A percentile compares a stretch with the other conserved stretches of the same genome.
These are phyloP conservation scores for Hygrophorus russula DNA, from an alignment of 768 basidiomycete genomes.

Conservation along the genomic window DNA sequence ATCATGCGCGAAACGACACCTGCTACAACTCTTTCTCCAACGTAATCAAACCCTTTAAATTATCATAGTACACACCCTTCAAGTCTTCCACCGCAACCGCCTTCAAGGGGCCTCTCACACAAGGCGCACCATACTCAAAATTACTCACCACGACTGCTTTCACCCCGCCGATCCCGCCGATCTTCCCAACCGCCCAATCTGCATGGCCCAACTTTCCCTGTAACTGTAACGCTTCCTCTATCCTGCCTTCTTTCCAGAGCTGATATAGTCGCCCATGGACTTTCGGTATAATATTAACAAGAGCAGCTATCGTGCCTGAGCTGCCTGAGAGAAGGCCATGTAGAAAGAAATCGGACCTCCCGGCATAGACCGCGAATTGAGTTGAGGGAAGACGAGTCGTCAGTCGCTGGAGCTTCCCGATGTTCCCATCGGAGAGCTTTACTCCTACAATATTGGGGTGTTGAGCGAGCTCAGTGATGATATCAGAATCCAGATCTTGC, in stretches of 20 bases:
- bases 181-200: conserved; percentile 51
- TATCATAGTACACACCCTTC: conserved; percentile 25
- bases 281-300: conserved; percentile 52
- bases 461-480: conserved; percentile 50
- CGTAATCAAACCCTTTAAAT: conserved; percentile 32
- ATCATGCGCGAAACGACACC: too few relatives aligned
- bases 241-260: conserved; percentile 39
- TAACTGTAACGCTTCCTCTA: conserved; percentile 46
- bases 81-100: conserved; percentile 25
- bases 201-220: conserved; percentile 54
- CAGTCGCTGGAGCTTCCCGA: conserved; percentile 75
- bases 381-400: conserved; percentile 41
- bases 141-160: conserved; percentile 51
- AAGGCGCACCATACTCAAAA: conserved; percentile 49
- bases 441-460: conserved; percentile 83
- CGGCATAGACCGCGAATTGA: conserved; percentile 64
- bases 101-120: conserved; percentile 40
- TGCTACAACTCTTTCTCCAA: conserved; percentile 29
- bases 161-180: conserved; percentile 59
- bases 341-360: conserved; percentile 59
- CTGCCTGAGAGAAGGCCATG: conserved; percentile 51
- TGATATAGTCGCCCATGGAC: conserved; percentile 38
- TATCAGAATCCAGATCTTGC: conserved; percentile 76
- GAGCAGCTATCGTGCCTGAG: conserved; percentile 55
- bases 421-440: conserved; percentile 77